Evolutionary conservation across 2,329 filamentous ascomycete species (phyloP), one percentile per base, ranked within the genome.

Genomic region (Cercospora beticola): DNA sequence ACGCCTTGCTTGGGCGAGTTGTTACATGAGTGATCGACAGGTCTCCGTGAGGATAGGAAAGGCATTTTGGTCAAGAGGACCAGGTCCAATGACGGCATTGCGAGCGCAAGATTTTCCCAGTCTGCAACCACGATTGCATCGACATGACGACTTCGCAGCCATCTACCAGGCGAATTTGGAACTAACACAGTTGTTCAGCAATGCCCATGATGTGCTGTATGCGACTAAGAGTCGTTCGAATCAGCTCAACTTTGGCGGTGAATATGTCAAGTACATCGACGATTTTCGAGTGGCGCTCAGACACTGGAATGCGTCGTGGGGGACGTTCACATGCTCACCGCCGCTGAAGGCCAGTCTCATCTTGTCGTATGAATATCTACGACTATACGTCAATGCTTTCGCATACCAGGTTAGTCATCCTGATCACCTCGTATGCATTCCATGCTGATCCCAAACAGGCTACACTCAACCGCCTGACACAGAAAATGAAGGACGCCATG

Each of bases 381-480:
- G 88, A 4, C 82, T 90, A 1, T 90, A 90, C 73, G 87, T 88
- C 69, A 90, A 89, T 66, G 88, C 88, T 0, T 90, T 90, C 74
- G 88, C 88, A 4, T 90, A 90, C 70, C 88, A 89, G 49, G 62
- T 64, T 4, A n/a, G 62, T 21, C 1, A 9, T 18, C n/a, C 2
- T 10, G 14, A n/a, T 33, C 23, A 16, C 1, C 21, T 12, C 30
- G 26, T 16, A 7, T 30, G 5, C n/a, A 3, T 21, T 64, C 10
- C 2, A n/a, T 57, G 16, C 62, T 64, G 49, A 64, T 16, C 2
- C 5, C 14, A 1, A 5, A 5, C 33, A 64, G 74, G 76, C 76
- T 8, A 77, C 76, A 1, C 70, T 78, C n/a, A 77, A 76, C 46
- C 75, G 76, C 18, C 70, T 77, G 43, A 70, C 69, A 31, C 72